phyloP scores from a whole-genome alignment of 179 eudicot species.

The Kewa caespitosa region DNA sequence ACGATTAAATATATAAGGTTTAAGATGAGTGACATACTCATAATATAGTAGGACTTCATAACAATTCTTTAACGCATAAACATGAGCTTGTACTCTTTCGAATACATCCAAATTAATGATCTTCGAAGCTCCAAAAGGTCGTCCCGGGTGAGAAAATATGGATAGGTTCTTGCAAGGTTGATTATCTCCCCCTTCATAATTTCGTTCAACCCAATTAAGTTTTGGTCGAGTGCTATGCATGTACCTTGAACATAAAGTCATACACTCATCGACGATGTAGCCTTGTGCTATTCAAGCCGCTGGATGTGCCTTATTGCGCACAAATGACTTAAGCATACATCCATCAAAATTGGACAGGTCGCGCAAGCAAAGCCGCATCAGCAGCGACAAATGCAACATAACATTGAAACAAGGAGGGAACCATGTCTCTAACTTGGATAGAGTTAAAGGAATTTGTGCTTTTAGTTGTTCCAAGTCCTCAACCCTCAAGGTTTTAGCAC shows the following conservation, averaged over 20 bases:
- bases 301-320: too few relatives aligned
- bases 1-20: too few relatives aligned
- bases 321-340: constrained; percentile 15
- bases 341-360: constrained; percentile 9
- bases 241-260: not conserved
- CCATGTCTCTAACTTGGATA: not conserved
- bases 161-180: too few relatives aligned
- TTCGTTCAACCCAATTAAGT: too few relatives aligned
- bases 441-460: not conserved
- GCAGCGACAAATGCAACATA: not conserved
- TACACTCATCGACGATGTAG: not conserved
- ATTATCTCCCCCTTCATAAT: too few relatives aligned
- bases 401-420: constrained; percentile 7
- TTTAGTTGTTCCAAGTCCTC: not conserved
- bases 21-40: too few relatives aligned
- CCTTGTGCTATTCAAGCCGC: not conserved
- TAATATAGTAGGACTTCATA: too few relatives aligned
- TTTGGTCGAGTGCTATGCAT: not conserved
- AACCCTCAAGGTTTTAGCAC: not conserved
- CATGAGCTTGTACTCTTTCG: too few relatives aligned
- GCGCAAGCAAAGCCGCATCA: not conserved
- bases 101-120: too few relatives aligned
- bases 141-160: too few relatives aligned
- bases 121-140: too few relatives aligned
- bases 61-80: too few relatives aligned